Conservation (phyloP, 1,284 basidiomycete species). For the Tilletia horrida region DNA sequence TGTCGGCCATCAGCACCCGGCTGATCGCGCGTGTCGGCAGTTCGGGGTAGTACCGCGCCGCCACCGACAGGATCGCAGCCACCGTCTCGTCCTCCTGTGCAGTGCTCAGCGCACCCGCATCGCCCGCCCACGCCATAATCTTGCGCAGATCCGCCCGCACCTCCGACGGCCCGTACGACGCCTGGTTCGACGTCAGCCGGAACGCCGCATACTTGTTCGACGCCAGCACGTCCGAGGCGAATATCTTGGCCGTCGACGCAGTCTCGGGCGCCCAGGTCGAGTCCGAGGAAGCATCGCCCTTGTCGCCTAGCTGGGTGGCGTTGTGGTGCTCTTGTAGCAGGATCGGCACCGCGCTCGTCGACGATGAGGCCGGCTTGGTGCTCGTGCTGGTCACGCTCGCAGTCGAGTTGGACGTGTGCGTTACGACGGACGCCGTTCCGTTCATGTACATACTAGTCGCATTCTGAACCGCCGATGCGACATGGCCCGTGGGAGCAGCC, state of each 20-base stretch:
- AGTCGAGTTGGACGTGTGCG: too few species aligned
- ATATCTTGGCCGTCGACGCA: background rate
- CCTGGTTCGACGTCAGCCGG: constrained; percentile 32
- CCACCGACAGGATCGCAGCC: constrained; percentile 44
- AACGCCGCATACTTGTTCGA: constrained; percentile 17
- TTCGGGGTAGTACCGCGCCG: constrained; percentile 51
- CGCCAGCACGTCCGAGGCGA: background rate
- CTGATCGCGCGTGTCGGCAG: constrained; percentile 38
- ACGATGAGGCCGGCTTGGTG: too few species aligned
- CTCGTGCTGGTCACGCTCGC: too few species aligned
- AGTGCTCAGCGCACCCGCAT: constrained; percentile 28
- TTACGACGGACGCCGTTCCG: too few species aligned
- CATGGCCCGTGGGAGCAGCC: too few species aligned
- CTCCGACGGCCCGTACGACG: constrained; percentile 37
- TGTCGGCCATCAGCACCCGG: constrained; percentile 48
- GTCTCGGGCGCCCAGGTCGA: too few species aligned
- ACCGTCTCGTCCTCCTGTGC: constrained; percentile 44
- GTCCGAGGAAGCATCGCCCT: too few species aligned
- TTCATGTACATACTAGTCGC: too few species aligned
- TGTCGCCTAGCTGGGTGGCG: too few species aligned
- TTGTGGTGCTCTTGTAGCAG: too few species aligned
- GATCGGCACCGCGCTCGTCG: too few species aligned
- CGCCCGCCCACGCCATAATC: constrained; percentile 48
- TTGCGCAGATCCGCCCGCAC: constrained; percentile 42
- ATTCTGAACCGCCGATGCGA: too few species aligned